These are phyloP conservation scores for Mucor circinelloides DNA, from an alignment of 371 early-diverging fungal genomes.

Conservation along the genomic window DNA sequence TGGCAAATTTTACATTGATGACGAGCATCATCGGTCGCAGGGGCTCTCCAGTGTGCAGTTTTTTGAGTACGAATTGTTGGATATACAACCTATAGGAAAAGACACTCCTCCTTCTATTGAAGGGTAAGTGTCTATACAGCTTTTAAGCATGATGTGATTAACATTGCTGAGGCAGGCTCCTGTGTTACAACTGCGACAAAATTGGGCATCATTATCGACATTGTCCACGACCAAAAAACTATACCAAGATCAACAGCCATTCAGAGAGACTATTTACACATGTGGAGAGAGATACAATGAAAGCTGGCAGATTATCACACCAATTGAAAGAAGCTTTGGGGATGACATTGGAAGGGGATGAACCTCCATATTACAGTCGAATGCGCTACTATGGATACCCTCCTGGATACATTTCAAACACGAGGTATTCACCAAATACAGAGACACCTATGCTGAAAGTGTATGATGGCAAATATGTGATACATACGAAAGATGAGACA, in stretches of 20 bases:
- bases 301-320: slow-evolving; percentile 20
- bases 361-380: slow-evolving; percentile 23
- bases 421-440: background rate
- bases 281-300: background rate
- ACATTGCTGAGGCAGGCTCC: background rate
- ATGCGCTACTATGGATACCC: slow-evolving; percentile 31
- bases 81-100: background rate
- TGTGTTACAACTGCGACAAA: background rate
- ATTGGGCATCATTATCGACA: background rate
- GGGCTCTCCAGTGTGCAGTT: background rate
- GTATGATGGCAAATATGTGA: background rate
- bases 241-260: background rate
- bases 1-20: slow-evolving; percentile 31
- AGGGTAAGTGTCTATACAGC: background rate
- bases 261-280: background rate
- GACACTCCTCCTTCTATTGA: background rate
- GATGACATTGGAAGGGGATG: background rate
- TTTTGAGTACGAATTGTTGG: background rate
- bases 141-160: background rate
- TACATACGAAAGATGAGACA: background rate
- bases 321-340: slow-evolving; percentile 19
- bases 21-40: slow-evolving; percentile 1
- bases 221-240: background rate
- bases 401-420: slow-evolving; percentile 15
- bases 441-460: background rate